Evolutionary conservation across 2,329 filamentous ascomycete genomes (phyloP), one percentile per base, ranked within the genome.

Genomic region (Colletotrichum sp.): DNA sequence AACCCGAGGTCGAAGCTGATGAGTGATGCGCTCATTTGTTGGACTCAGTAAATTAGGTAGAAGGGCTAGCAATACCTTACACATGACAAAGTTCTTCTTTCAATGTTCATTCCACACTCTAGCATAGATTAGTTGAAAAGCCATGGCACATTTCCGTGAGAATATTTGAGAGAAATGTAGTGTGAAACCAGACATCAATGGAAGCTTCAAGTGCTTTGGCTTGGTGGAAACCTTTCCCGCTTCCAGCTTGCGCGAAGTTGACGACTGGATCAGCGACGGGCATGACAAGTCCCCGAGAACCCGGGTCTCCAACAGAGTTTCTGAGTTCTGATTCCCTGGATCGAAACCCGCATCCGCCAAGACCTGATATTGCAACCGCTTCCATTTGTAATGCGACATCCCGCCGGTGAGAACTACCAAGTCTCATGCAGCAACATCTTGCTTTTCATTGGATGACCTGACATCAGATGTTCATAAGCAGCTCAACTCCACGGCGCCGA

Each of bases 401-500:
- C 43, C 43, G 43, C n/a, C 43, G n/a, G 43, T 52, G 1, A 21
- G 3, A 52, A 1, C 43, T 13, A 21, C 12, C 3, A 7, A 3
- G 43, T 52, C 12, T 52, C 43, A 52, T 13, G 43, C n/a, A 21
- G 43, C 43, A 52, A 21, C n/a, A 0, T 24, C n/a, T 7, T 52
- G n/a, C 43, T 24, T 52, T 21, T 52, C 12, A 52, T 52, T 52
- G n/a, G n/a, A 52, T 52, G 43, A 13, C 43, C 43, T 24, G 43
- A 52, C 10, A 52, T 13, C 43, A 21, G 43, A 13, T 1, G n/a
- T 52, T 52, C n/a, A 52, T 52, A 21, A 52, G 43, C 43, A 52
- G 43, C 43, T 52, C 43, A 52, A 52, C 43, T 52, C 43, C 43
- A 52, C n/a, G 43, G 43, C 43, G 43, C 43, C 43, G n/a, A 52